These are phyloP conservation scores for Pseudogymnoascus sp. DNA, from an alignment of 2,329 filamentous ascomycete genomes.

Conservation along the genomic window DNA sequence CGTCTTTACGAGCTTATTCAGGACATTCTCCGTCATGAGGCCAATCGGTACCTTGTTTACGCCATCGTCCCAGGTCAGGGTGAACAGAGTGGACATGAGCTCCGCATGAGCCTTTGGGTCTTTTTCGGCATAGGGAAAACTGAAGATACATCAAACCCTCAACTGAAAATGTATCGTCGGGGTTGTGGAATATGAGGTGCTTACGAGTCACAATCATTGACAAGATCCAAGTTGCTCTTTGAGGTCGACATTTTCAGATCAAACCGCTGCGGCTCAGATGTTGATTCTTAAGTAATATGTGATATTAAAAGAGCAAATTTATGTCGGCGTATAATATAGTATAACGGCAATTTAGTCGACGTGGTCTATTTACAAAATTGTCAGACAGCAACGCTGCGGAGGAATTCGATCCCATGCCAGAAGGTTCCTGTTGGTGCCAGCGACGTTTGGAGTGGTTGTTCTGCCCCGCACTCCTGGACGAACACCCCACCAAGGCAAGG, in stretches of 20 bases:
- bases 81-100: conserved; percentile 54
- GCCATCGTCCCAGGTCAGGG: conserved; percentile 55
- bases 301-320: neutral
- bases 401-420: neutral
- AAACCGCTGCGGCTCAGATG: neutral
- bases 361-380: neutral
- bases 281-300: neutral
- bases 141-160: conserved; percentile 28
- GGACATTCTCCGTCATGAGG: conserved; percentile 44
- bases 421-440: neutral
- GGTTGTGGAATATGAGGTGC: conserved; percentile 17
- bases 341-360: neutral
- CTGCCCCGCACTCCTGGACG: neutral
- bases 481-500: neutral
- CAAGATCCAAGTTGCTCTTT: conserved; percentile 39
- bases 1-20: conserved; percentile 39
- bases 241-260: neutral
- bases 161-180: neutral
- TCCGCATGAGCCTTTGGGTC: conserved; percentile 47
- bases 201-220: conserved; percentile 47
- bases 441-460: neutral
- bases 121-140: conserved; percentile 67
- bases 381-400: neutral
- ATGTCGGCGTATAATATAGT: neutral
- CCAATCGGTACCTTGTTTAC: conserved; percentile 55